phyloP scores from a whole-genome alignment of 2,329 filamentous ascomycete species.

The Penicillium sp. region DNA sequence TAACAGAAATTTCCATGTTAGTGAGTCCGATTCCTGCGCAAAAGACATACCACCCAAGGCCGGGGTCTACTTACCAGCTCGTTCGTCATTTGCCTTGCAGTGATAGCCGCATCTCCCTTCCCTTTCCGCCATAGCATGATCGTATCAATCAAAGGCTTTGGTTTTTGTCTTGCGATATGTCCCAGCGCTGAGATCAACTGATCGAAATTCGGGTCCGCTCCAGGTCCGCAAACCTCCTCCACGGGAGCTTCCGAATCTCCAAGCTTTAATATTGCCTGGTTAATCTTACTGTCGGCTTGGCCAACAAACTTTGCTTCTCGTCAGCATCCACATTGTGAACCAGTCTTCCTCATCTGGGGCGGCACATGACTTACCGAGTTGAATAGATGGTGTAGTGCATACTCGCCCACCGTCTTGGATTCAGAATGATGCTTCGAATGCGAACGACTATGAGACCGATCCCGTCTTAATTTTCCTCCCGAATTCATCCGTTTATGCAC shows the following conservation, averaged over 20 bases:
- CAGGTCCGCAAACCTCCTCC: constrained; percentile 86
- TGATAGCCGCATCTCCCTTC: constrained; percentile 84
- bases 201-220: constrained; percentile 85
- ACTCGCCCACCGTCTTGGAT: constrained; percentile 93
- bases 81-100: constrained; percentile 52
- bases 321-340: neutral
- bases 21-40: neutral
- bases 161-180: constrained; percentile 90
- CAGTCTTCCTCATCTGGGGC: neutral
- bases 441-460: constrained; percentile 73
- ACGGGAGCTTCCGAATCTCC: constrained; percentile 81
- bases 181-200: constrained; percentile 91
- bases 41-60: neutral
- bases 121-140: constrained; percentile 98
- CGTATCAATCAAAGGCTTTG: constrained; percentile 91
- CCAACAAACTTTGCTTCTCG: constrained; percentile 70
- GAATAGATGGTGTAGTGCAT: constrained; percentile 93
- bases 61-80: constrained; percentile 27
- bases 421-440: constrained; percentile 73
- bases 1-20: neutral
- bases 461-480: constrained; percentile 66
- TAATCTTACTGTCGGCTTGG: constrained; percentile 94
- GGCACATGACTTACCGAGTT: constrained; percentile 66
- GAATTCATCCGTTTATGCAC: constrained; percentile 53
- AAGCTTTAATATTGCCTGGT: constrained; percentile 77